Evolutionary conservation across 1,284 basidiomycete genomes (phyloP).

Genomic region (Termitomyces sp.): DNA sequence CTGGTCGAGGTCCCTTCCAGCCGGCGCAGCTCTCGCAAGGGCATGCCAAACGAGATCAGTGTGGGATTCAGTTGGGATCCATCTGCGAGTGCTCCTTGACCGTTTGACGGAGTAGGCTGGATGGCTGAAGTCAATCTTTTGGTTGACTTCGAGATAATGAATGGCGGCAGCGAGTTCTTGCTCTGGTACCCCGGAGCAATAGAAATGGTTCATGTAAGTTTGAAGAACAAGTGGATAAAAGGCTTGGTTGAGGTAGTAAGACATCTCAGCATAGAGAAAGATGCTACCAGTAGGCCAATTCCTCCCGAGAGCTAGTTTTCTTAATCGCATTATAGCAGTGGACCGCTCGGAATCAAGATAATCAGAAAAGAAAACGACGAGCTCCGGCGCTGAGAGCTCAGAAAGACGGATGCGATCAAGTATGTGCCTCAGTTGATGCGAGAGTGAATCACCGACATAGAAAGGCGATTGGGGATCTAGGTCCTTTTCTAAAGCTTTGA

Average conservation of each 20-base stretch:
- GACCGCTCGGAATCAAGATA: slow-evolving; percentile 29
- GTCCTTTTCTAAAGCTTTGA: slow-evolving; percentile 1
- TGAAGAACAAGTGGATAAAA: slow-evolving; percentile 28
- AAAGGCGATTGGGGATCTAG: slow-evolving; percentile 1
- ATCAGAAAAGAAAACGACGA: slow-evolving; percentile 30
- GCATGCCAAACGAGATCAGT: slow-evolving; percentile 32
- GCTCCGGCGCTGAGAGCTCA: background rate
- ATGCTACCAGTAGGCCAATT: slow-evolving; percentile 12
- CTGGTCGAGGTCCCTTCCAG: slow-evolving; percentile 14
- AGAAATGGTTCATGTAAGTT: slow-evolving; percentile 36
- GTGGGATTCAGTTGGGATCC: slow-evolving; percentile 27
- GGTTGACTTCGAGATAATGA: slow-evolving; percentile 8
- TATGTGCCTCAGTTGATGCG: slow-evolving; percentile 1
- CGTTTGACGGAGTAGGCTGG: background rate
- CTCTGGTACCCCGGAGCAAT: slow-evolving; percentile 31
- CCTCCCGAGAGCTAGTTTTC: slow-evolving; percentile 15
- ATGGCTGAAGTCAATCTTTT: slow-evolving; percentile 1
- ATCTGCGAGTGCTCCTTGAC: slow-evolving; percentile 13
- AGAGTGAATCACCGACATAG: slow-evolving; percentile 11
- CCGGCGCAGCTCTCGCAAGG: slow-evolving; percentile 19
- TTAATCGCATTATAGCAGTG: slow-evolving; percentile 28
- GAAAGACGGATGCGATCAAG: background rate
- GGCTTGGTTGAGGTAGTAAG: slow-evolving; percentile 27
- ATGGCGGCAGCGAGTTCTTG: slow-evolving; percentile 21
- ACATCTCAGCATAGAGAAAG: slow-evolving; percentile 38